Conservation (phyloP, 2,329 filamentous ascomycete genomes). For the Phialophora expanda region DNA sequence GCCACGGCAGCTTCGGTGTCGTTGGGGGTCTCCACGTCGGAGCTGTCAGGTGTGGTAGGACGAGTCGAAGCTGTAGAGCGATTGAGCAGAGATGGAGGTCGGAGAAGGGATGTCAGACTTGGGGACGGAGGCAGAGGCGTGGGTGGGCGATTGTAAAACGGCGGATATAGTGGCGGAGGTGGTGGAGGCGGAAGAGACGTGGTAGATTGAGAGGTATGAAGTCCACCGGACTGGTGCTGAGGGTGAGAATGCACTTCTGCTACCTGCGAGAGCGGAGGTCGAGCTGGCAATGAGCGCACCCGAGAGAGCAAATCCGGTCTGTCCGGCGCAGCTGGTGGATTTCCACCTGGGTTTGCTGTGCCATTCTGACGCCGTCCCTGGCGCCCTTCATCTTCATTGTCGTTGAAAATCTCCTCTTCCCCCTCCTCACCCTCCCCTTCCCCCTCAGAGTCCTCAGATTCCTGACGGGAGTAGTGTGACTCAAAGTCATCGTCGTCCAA, state of each 20-base stretch:
- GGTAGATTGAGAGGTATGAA: slow-evolving; percentile 34
- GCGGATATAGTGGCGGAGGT: slow-evolving; percentile 68
- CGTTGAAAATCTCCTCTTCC: neutral
- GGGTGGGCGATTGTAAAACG: slow-evolving; percentile 97
- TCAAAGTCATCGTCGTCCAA: slow-evolving; percentile 52
- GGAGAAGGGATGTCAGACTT: slow-evolving; percentile 86
- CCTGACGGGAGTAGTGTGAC: slow-evolving; percentile 52
- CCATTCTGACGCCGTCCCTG: slow-evolving; percentile 38
- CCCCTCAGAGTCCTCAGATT: slow-evolving; percentile 39
- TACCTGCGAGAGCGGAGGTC: slow-evolving; percentile 21
- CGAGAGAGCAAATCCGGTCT: slow-evolving; percentile 27
- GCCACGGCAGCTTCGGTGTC: slow-evolving; percentile 66
- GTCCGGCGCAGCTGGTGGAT: slow-evolving; percentile 19
- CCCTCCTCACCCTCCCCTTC: slow-evolving; percentile 18
- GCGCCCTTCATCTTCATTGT: slow-evolving; percentile 16
- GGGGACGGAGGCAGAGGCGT: slow-evolving; percentile 92
- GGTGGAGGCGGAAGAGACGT: slow-evolving; percentile 47
- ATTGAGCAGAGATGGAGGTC: slow-evolving; percentile 61
- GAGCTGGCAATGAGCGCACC: slow-evolving; percentile 30
- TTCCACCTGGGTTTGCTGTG: slow-evolving; percentile 1
- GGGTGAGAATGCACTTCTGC: slow-evolving; percentile 2
- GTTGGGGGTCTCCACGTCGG: slow-evolving; percentile 75
- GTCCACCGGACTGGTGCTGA: slow-evolving; percentile 5
- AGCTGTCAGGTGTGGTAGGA: slow-evolving; percentile 91
- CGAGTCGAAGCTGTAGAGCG: slow-evolving; percentile 70